These are phyloP conservation scores for Puccinia coronata DNA, from an alignment of 1,284 basidiomycete species.

Conservation along the genomic window DNA sequence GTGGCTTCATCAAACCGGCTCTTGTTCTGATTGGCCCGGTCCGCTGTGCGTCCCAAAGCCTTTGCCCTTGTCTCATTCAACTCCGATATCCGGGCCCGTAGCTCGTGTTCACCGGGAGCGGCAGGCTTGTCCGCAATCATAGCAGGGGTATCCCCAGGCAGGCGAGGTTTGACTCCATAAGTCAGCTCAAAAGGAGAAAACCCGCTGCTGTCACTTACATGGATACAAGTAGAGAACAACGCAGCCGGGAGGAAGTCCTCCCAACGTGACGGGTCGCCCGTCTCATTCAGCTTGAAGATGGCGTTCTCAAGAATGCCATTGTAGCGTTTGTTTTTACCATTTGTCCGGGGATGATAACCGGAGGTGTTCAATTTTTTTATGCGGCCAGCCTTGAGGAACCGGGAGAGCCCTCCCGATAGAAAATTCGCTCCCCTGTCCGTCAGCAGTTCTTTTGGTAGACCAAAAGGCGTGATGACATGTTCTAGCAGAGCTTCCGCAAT, in stretches of 20 bases:
- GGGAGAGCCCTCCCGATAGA: background rate
- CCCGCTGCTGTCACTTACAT: too few relatives aligned
- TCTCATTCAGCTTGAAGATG: too few relatives aligned
- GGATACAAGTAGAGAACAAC: too few relatives aligned
- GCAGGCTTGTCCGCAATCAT: background rate
- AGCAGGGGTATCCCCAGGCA: background rate
- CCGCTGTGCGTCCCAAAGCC: background rate
- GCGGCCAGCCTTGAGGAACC: background rate
- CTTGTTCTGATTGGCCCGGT: background rate
- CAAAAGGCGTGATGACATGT: too few relatives aligned
- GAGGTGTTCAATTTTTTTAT: too few relatives aligned
- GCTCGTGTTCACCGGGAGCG: background rate
- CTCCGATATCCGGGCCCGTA: background rate
- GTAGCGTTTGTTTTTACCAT: background rate
- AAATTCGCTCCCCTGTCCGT: too few relatives aligned
- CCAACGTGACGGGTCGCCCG: too few relatives aligned
- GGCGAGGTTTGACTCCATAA: background rate
- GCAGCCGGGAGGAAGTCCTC: too few relatives aligned
- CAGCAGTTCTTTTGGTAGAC: too few relatives aligned
- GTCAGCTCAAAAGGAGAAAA: slow-evolving; percentile 1
- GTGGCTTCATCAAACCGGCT: background rate
- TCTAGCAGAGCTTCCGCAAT: background rate
- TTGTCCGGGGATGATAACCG: background rate
- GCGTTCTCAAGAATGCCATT: too few relatives aligned
- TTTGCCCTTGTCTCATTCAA: background rate